These are phyloP conservation scores for Nannizziopsis arthrosporioides DNA, from an alignment of 2,329 filamentous ascomycete species.

Conservation along the genomic window DNA sequence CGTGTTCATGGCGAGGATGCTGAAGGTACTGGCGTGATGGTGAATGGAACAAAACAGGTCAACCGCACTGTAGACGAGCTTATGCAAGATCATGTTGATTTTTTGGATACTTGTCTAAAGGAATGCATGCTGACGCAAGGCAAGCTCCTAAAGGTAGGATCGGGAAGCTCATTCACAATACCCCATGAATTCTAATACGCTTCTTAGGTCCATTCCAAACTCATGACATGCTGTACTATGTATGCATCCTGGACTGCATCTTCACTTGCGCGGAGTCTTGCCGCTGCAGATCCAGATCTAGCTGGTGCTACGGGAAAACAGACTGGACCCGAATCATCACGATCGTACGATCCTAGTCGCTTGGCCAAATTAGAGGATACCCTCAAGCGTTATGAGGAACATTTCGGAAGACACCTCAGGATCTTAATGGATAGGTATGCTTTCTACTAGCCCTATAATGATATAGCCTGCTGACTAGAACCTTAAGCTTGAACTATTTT, in stretches of 20 bases:
- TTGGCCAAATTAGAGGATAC: slow-evolving; percentile 75
- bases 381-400: slow-evolving; percentile 80
- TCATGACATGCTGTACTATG: slow-evolving; percentile 90
- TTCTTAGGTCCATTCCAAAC: slow-evolving; percentile 80
- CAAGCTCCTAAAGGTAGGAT: slow-evolving; percentile 70
- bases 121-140: slow-evolving; percentile 98
- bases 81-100: slow-evolving; percentile 98
- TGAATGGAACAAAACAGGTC: slow-evolving; percentile 37
- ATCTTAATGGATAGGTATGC: slow-evolving; percentile 70
- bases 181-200: slow-evolving; percentile 7
- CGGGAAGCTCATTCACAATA: background rate
- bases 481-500: slow-evolving; percentile 67
- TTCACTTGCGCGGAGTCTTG: slow-evolving; percentile 72
- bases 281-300: slow-evolving; percentile 71
- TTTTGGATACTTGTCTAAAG: slow-evolving; percentile 92
- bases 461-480: slow-evolving; percentile 1
- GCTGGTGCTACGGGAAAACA: slow-evolving; percentile 22
- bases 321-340: slow-evolving; percentile 19
- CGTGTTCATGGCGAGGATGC: slow-evolving; percentile 53
- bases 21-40: slow-evolving; percentile 27
- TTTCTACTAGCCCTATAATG: slow-evolving; percentile 1
- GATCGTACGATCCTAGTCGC: slow-evolving; percentile 45
- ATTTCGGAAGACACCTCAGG: slow-evolving; percentile 84
- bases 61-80: slow-evolving; percentile 84
- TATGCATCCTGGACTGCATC: slow-evolving; percentile 77